Base-by-base conservation (phyloP, 495 filamentous ascomycete species). In the Recurvomyces mirabilis region DNA sequence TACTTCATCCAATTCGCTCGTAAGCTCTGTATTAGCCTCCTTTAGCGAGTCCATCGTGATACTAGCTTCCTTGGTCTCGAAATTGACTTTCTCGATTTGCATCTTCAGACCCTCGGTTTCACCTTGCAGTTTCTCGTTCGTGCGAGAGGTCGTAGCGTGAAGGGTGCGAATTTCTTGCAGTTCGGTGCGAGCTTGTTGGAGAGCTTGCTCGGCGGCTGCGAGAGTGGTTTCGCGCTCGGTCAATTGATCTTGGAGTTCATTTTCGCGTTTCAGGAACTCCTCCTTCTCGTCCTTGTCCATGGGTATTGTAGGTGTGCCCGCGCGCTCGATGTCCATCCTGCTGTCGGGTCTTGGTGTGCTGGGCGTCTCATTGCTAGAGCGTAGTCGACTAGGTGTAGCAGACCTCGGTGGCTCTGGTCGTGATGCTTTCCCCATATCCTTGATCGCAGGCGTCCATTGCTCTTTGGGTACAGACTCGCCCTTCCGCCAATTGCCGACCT, bases 41-140 rank as follows among this genome's bases (percentile, higher is more conserved):
- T 95, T 94, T 14, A 98, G 69, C 15, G 85, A 81, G 60, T 98
- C 91, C 84, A 98, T 95, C 12, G 91, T 96, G 56, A 98, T 98
- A 46, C 81, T 75, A 4, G 85, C 87, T 62, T 98, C 91, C 64
- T 95, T 95, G 68, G 82, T 81, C 69, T 98, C 91, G 54, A 95
- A 98, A 1, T 84, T 78, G 22, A 98, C 71, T 57, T 89, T 82
- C 68, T 98, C 89, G 9, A 96, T 73, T 46, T 94, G 85, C 88
- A 98, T 95, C 57, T 81, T 83, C 43, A 93, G 70, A 52, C 93
- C 86, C 53, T 94, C 94, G 40, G 87, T 74, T 57, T 96, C 88
- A 49, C 73, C 73, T 17, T 72, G 78, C 40, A 96, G 64, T 39
- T 75, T 78, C 58, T 98, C 91, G 51, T 94, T 95, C 41, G 91